Conservation (phyloP, 1,139 yeast genomes). For the Geotrichum aggregatum region DNA sequence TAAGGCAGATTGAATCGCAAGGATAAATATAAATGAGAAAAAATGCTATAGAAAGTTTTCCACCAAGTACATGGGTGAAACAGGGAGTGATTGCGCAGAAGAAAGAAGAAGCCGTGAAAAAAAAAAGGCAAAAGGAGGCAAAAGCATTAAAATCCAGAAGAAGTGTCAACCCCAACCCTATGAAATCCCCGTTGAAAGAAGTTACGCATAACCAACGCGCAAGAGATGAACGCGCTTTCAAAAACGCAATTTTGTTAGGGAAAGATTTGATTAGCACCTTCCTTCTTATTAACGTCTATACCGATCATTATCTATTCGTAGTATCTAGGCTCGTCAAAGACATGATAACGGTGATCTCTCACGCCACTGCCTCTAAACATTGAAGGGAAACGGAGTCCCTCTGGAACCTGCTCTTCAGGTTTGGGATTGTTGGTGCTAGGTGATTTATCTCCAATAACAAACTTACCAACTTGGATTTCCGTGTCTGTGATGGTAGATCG, state of each 20-base stretch:
- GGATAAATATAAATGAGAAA: not conserved
- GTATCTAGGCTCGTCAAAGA: constrained; percentile 81
- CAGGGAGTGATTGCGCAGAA: no score
- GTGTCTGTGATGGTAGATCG: constrained; percentile 95
- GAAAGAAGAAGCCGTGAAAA: no score
- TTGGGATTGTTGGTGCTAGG: constrained; percentile 53
- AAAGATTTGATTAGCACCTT: no score
- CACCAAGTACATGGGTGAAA: not conserved
- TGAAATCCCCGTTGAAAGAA: no score
- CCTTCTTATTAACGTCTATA: no score
- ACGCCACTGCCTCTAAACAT: constrained; percentile 88
- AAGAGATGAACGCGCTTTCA: no score
- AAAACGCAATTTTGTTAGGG: no score
- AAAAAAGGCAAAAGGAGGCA: not conserved
- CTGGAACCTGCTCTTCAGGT: constrained; percentile 54
- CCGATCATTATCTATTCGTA: constrained; percentile 42
- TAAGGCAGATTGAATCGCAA: not conserved
- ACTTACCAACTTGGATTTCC: constrained; percentile 91
- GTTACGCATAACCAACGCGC: no score
- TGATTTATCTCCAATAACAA: constrained; percentile 53
- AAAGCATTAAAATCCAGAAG: not conserved
- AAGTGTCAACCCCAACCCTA: not conserved
- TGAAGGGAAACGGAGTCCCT: constrained; percentile 72
- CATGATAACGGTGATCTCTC: constrained; percentile 90
- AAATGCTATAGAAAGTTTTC: not conserved